These are phyloP conservation scores for Tricholoma hemisulphureum DNA, from an alignment of 768 basidiomycete species.

Conservation along the genomic window DNA sequence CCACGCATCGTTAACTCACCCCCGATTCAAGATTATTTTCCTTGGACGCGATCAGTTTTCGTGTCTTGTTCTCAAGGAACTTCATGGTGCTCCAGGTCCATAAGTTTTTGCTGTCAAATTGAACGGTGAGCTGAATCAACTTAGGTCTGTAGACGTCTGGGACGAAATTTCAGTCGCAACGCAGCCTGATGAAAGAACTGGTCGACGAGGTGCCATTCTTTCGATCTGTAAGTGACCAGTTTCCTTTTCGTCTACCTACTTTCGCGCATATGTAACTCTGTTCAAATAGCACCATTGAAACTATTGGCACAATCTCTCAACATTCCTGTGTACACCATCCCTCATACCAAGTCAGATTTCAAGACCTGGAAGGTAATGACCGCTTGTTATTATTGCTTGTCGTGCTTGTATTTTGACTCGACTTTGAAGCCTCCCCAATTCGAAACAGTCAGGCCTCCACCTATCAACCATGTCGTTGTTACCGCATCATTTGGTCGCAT, in stretches of 20 bases:
- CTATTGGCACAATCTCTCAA: conserved; percentile 49
- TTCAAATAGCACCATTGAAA: conserved; percentile 65
- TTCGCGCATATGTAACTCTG: background rate
- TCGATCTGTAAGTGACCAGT: conserved; percentile 51
- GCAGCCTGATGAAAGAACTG: conserved; percentile 62
- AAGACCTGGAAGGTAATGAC: conserved; percentile 59
- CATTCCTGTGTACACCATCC: conserved; percentile 61
- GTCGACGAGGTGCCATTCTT: conserved; percentile 56
- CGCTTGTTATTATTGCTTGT: background rate
- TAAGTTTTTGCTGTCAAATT: background rate
- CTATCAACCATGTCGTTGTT: conserved; percentile 57
- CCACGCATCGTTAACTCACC: conserved; percentile 9
- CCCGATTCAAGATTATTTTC: conserved; percentile 72
- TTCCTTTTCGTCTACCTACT: background rate
- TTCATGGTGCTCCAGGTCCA: conserved; percentile 63
- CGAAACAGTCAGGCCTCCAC: conserved; percentile 41
- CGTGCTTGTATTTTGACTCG: conserved; percentile 1
- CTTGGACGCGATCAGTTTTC: conserved; percentile 91
- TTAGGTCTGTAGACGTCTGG: conserved; percentile 70
- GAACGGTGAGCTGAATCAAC: background rate
- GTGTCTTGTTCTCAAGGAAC: conserved; percentile 61
- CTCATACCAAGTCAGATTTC: conserved; percentile 57
- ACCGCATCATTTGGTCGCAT: conserved; percentile 93
- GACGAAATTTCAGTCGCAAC: conserved; percentile 64
- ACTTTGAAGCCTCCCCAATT: background rate